Evolutionary conservation across 768 basidiomycete genomes (phyloP), one percentile per base, ranked within the genome.

Genomic region (Boletales sp.): DNA sequence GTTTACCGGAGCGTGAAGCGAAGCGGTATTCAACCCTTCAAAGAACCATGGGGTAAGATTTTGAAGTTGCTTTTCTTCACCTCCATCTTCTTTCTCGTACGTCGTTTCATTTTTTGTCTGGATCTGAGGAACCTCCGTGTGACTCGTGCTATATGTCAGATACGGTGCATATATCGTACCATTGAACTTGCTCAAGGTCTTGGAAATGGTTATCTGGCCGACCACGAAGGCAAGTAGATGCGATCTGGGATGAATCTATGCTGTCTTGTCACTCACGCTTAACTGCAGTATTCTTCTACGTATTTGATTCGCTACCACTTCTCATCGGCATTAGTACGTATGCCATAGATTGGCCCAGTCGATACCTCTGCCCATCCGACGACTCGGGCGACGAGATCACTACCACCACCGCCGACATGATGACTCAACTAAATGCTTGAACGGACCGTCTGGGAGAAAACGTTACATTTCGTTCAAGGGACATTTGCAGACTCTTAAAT

Each of bases 121-220:
- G 34, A 5, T 12, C 25, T 28, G 34, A 34, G 5, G 12, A 34
- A 34, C 12, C 15, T 14, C 8, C 15, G 15, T 15, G 34, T 28
- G 5, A 28, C 19, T 54, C 4, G 32, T 9, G 4, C 5, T 11
- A 30, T 17, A 33, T 19, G 8, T 28, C 21, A 66, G 66, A 17
- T 69, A 18, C 65, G 67, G 17, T 61, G 61, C 34, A 39, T 64
- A 19, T 69, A 69, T 46, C 69, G 68, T 12, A 57, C 63, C 18
- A 45, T 59, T 3, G 65, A 67, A 46, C 9, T 57, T 25, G 57
- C 40, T 4, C 48, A 64, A 30, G 54, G 57, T 2, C 48, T 52
- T 8, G 59, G 57, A 18, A 36, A 46, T 2, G 53, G 60, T 1
- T 62, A 61, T 44, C 47, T 69, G 4, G 1, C 41, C 2, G 43